phyloP scores from a whole-genome alignment of 176 grass and related monocot genomes.

The Oryza australiensis region DNA sequence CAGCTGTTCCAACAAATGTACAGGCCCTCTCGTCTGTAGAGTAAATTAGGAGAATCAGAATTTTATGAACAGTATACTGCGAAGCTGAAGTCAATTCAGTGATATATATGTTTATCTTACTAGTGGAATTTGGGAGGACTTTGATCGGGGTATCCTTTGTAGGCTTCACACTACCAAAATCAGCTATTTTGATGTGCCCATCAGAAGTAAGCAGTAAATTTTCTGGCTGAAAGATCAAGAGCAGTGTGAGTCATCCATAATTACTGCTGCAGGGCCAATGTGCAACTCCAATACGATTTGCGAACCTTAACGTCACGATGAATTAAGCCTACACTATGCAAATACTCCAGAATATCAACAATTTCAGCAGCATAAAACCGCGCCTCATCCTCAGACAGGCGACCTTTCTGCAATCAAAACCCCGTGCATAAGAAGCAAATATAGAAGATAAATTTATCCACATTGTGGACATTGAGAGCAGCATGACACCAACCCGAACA shows the following conservation, averaged over 20 bases:
- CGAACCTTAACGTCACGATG: constrained; percentile 91
- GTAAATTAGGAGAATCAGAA: constrained; percentile 16
- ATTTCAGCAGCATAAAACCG: constrained; percentile 89
- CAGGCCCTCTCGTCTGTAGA: constrained; percentile 85
- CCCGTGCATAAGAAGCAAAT: not conserved
- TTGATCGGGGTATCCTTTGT: constrained; percentile 71
- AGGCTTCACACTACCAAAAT: constrained; percentile 98
- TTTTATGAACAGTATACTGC: not conserved
- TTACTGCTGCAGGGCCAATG: not conserved
- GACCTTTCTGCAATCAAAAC: constrained; percentile 60
- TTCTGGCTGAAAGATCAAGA: constrained; percentile 78
- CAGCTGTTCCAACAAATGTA: constrained; percentile 96
- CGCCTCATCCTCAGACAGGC: constrained; percentile 71
- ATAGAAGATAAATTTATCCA: not conserved
- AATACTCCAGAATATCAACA: constrained; percentile 88
- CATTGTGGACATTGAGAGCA: constrained; percentile 3
- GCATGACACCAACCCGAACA: constrained; percentile 50
- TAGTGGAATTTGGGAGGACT: constrained; percentile 91
- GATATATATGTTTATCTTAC: constrained; percentile 43
- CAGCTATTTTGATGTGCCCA: constrained; percentile 95
- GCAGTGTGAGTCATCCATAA: not conserved
- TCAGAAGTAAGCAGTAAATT: constrained; percentile 88
- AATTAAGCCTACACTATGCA: constrained; percentile 81
- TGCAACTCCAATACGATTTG: not conserved
- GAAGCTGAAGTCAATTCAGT: not conserved